Conservation (phyloP, 2,329 filamentous ascomycete genomes). For the Bipolaris bicolor region DNA sequence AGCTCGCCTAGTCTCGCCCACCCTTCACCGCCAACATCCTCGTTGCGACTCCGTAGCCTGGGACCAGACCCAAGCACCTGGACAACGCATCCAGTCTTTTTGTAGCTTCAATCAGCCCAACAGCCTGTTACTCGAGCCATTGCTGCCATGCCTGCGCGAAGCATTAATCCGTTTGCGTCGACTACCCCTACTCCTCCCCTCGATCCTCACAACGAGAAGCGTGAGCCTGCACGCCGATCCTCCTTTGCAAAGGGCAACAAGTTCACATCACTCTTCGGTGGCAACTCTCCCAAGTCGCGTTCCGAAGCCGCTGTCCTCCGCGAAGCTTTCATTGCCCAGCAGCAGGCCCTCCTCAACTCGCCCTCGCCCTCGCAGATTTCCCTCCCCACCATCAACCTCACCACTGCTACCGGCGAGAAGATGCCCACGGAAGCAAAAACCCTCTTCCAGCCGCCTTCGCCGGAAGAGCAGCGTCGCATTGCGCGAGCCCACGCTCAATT, state of each 20-base stretch:
- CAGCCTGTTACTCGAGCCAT: constrained; percentile 11
- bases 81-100: constrained; percentile 4
- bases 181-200: constrained; percentile 58
- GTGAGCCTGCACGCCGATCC: constrained; percentile 55
- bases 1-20: constrained; percentile 19
- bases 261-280: constrained; percentile 81
- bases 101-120: constrained; percentile 7
- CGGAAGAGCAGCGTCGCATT: constrained; percentile 78
- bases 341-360: constrained; percentile 66
- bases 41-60: constrained; percentile 5
- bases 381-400: constrained; percentile 89
- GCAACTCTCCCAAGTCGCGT: constrained; percentile 73
- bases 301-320: constrained; percentile 67
- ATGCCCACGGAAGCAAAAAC: constrained; percentile 76
- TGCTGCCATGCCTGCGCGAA: constrained; percentile 66
- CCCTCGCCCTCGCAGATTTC: constrained; percentile 72
- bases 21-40: constrained; percentile 26
- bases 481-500: constrained; percentile 88
- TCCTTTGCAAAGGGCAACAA: constrained; percentile 68
- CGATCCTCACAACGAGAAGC: constrained; percentile 62
- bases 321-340: constrained; percentile 66
- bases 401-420: constrained; percentile 79
- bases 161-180: constrained; percentile 64
- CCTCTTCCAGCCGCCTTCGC: constrained; percentile 85
- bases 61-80: constrained; percentile 5